Evolutionary conservation across 164 flowering plant genomes (phyloP).

Genomic region (Sedum album): DNA sequence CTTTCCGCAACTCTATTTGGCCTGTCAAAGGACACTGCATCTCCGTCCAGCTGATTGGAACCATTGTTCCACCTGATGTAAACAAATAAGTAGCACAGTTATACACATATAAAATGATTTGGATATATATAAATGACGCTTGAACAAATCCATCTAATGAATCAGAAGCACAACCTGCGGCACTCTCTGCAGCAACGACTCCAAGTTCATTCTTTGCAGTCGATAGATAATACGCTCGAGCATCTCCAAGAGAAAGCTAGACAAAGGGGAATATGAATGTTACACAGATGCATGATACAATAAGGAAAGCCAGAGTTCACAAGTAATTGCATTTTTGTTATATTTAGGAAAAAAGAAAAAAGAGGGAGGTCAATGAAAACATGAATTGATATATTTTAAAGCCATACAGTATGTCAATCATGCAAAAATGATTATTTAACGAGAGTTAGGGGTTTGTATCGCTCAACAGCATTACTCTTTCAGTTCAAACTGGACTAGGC

Average conservation of each 20-base stretch:
- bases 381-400: neutral
- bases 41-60: slow-evolving; percentile 92
- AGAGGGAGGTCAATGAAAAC: neutral
- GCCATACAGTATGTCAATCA: neutral
- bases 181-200: slow-evolving; percentile 92
- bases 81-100: neutral
- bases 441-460: too few relatives aligned
- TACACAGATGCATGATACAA: slow-evolving; percentile 13
- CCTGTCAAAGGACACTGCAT: slow-evolving; percentile 94
- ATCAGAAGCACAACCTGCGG: slow-evolving; percentile 44
- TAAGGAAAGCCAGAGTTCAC: neutral
- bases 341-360: neutral
- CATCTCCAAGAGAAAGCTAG: slow-evolving; percentile 97
- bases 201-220: slow-evolving; percentile 95
- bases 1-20: slow-evolving; percentile 80
- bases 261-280: too few relatives aligned
- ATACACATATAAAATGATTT: neutral
- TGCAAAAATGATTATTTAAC: neutral
- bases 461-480: neutral
- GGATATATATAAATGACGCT: neutral
- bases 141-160: neutral
- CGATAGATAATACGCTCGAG: slow-evolving; percentile 86
- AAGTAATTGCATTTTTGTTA: neutral
- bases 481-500: too few relatives aligned
- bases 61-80: slow-evolving; percentile 64